Percentiles rank a stretch among this genome's conserved stretches.
Evolutionary conservation across 371 early-diverging fungal genomes (phyloP).

Genomic region (Dichotomocladium elegans): DNA sequence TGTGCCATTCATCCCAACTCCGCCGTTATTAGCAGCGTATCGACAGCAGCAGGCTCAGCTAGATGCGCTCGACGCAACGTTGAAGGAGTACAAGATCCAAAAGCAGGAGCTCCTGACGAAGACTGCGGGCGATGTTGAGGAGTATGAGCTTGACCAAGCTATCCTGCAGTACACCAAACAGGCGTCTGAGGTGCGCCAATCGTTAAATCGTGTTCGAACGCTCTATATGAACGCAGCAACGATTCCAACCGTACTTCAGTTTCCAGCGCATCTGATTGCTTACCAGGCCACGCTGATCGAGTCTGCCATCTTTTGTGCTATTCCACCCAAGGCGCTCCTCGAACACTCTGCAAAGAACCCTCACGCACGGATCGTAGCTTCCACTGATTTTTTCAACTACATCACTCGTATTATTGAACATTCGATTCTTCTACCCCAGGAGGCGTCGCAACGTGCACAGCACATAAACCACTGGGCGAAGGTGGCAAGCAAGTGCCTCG

Average conservation of each 20-base stretch:
- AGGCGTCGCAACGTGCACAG: slow-evolving; percentile 61
- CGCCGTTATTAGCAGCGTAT: slow-evolving; percentile 53
- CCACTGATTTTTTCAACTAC: slow-evolving; percentile 83
- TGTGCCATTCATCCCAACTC: slow-evolving; percentile 52
- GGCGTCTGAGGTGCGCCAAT: slow-evolving; percentile 46
- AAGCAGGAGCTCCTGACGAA: slow-evolving; percentile 18
- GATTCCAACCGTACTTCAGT: slow-evolving; percentile 57
- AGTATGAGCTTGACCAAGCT: slow-evolving; percentile 36
- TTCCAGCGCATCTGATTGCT: slow-evolving; percentile 66
- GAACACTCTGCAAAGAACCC: slow-evolving; percentile 67
- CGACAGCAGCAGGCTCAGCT: slow-evolving; percentile 37
- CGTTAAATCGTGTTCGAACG: slow-evolving; percentile 54
- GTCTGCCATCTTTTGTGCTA: slow-evolving; percentile 62
- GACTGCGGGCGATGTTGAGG: slow-evolving; percentile 8
- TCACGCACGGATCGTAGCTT: slow-evolving; percentile 65
- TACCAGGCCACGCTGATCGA: slow-evolving; percentile 75
- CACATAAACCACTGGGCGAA: slow-evolving; percentile 74
- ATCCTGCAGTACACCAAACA: slow-evolving; percentile 39
- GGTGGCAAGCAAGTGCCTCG: slow-evolving; percentile 61
- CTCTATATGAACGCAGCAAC: slow-evolving; percentile 57
- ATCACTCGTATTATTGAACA: slow-evolving; percentile 73
- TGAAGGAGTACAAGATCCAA: slow-evolving; percentile 19
- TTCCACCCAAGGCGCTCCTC: slow-evolving; percentile 62
- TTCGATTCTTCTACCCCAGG: slow-evolving; percentile 61
- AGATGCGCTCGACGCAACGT: slow-evolving; percentile 33